These are phyloP conservation scores for Coemansia sp. DNA, from an alignment of 192 early-diverging fungal species.

Conservation along the genomic window DNA sequence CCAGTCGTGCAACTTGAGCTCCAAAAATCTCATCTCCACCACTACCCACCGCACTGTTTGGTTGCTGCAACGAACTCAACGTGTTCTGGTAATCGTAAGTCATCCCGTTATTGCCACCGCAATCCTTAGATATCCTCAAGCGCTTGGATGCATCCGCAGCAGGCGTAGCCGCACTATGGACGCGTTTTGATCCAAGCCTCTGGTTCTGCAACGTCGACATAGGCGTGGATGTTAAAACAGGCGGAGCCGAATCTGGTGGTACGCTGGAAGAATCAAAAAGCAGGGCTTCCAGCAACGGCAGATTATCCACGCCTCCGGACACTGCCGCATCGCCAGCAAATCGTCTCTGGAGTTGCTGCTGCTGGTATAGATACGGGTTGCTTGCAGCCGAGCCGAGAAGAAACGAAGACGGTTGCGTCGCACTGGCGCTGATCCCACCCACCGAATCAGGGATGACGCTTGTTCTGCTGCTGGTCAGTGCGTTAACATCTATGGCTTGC, in stretches of 20 bases:
- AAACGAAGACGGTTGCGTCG: slow-evolving; percentile 11
- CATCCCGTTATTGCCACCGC: neutral
- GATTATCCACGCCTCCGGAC: neutral
- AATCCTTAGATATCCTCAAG: slow-evolving; percentile 18
- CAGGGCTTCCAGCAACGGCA: slow-evolving; percentile 49
- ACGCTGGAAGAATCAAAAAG: slow-evolving; percentile 31
- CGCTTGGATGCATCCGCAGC: slow-evolving; percentile 22
- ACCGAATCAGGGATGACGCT: neutral
- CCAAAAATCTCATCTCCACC: slow-evolving; percentile 17
- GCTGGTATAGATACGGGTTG: neutral
- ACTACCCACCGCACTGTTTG: neutral
- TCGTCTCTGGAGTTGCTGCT: slow-evolving; percentile 10
- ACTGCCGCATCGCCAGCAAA: slow-evolving; percentile 14
- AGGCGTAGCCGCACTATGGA: neutral
- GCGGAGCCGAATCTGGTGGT: slow-evolving; percentile 28
- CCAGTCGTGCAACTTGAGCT: slow-evolving; percentile 27
- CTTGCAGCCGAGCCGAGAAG: neutral
- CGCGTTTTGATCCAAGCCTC: neutral
- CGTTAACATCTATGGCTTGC: slow-evolving; percentile 6
- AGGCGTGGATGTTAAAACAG: slow-evolving; percentile 10
- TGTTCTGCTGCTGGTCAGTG: slow-evolving; percentile 1
- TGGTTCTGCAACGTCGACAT: slow-evolving; percentile 3
- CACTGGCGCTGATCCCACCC: neutral
- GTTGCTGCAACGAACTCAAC: slow-evolving; percentile 10
- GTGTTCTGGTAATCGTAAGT: slow-evolving; percentile 4